Base-by-base conservation (phyloP, 2,329 filamentous ascomycete species). In the Fusarium piperis region DNA sequence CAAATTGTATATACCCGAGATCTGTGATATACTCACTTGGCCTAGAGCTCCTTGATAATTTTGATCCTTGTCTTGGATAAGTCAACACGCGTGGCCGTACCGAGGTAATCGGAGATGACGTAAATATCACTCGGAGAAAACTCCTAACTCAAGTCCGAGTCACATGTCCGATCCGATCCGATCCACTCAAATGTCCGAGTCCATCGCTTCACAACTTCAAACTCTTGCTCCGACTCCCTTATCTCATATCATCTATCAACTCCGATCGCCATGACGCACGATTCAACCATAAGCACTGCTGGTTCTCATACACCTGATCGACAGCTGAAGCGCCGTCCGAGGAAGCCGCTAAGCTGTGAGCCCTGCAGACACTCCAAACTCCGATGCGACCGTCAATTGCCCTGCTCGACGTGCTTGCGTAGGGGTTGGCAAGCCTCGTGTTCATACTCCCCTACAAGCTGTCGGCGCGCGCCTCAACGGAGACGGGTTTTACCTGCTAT, bases 321-420 rank as follows among this genome's bases (percentile, higher is more conserved):
- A 6, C 55, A 44, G 4, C 9, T 18, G 26, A 58, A 58, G 26
- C 55, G 59, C 32, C 35, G 57, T 13, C 13, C 57, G 12, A 44
- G 66, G n/a, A 60, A 72, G 62, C 65, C 59, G 2, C 35, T 68
- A 11, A 70, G 62, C 35, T 72, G 70, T 56, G 64, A 70, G 30
- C 59, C 64, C 9, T 72, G 70, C 26, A 46, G 70, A 23, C 53
- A 62, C 20, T 65, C 64, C 20, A 72, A 72, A 38, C 64, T 67
- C n/a, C 58, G 59, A 51, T 72, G 70, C 51, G 67, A 72, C 32
- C 70, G 70, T 44, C 64, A 64, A 38, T 36, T 64, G 15, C 70
- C 70, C 13, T 72, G 70, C 44, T 38, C 28, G 23, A 62, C 70
- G 1, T 72, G 70, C 15, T 13, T 26, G 12, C 53, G 57, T 15